These are phyloP conservation scores for Podospora pseudoanserina DNA, from an alignment of 495 filamentous ascomycete species.

Conservation along the genomic window DNA sequence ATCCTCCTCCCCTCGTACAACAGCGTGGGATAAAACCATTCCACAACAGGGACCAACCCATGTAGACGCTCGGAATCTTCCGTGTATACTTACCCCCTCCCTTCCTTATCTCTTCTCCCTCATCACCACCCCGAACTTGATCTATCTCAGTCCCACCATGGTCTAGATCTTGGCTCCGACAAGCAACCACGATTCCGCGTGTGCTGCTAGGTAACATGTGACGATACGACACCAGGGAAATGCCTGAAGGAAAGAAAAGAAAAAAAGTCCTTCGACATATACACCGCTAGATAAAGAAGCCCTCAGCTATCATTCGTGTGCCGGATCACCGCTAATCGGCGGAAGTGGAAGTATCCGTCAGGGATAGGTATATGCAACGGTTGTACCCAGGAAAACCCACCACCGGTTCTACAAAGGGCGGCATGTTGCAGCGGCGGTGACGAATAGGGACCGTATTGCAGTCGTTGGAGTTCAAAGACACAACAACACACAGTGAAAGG, in stretches of 20 bases:
- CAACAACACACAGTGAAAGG: background rate
- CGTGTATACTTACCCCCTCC: background rate
- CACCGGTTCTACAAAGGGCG: background rate
- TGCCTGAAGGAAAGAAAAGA: background rate
- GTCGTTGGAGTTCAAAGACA: background rate
- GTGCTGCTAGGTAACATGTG: background rate
- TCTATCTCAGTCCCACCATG: background rate
- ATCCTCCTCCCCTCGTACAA: background rate
- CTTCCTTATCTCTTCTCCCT: background rate
- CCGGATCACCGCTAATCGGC: background rate
- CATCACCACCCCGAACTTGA: background rate
- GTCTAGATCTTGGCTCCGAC: background rate
- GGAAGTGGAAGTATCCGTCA: background rate
- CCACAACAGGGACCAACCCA: background rate
- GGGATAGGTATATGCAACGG: background rate
- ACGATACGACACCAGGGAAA: background rate
- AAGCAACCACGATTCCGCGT: background rate
- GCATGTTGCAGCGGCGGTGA: background rate
- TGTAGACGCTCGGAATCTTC: background rate
- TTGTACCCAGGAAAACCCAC: background rate
- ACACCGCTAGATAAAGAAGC: background rate
- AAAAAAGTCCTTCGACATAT: background rate
- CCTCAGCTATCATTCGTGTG: background rate
- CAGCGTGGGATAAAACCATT: background rate
- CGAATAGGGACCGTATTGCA: constrained; percentile 1